A percentile compares a stretch with the other conserved stretches of the same genome.
These are phyloP conservation scores for Thymus quinquecostatus DNA, from an alignment of 257 asterid species.

Conservation along the genomic window DNA sequence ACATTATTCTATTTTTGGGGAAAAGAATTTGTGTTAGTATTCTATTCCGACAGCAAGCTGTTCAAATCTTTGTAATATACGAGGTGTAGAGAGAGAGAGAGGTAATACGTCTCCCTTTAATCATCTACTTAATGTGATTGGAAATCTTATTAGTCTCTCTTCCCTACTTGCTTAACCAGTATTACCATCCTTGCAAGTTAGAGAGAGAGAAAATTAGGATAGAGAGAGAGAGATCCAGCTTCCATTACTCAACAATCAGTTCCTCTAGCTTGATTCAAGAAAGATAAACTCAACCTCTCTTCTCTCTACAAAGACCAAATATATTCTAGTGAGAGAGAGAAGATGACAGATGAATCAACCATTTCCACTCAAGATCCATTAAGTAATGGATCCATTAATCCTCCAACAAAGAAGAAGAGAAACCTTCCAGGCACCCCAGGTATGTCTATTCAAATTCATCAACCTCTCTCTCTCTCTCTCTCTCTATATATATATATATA, in stretches of 20 bases:
- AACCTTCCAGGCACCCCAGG: constrained; percentile 92
- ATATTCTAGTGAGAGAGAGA: constrained; percentile 7
- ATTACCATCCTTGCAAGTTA: neutral
- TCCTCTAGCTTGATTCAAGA: constrained; percentile 30
- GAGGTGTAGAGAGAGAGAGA: constrained; percentile 34
- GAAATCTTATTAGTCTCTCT: constrained; percentile 33
- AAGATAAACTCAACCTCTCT: constrained; percentile 23
- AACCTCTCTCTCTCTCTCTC: no score
- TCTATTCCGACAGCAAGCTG: constrained; percentile 37
- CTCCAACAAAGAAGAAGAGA: constrained; percentile 73
- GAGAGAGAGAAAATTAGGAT: neutral
- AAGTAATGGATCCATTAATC: constrained; percentile 49
- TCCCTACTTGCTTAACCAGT: constrained; percentile 24
- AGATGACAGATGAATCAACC: constrained; percentile 63
- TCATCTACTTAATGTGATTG: constrained; percentile 29
- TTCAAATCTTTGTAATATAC: constrained; percentile 50
- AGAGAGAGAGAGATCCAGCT: constrained; percentile 4
- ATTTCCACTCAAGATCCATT: constrained; percentile 42
- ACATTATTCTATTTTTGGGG: constrained; percentile 22
- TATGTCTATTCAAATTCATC: neutral
- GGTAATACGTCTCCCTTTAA: neutral
- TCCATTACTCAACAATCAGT: constrained; percentile 24
- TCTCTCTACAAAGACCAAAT: neutral
- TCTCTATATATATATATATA: no score
- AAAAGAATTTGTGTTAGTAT: constrained; percentile 20